A percentile compares a stretch with the other conserved stretches of the same genome.
phyloP scores from a whole-genome alignment of 164 flowering plant species.

The Brasenia schreberi region DNA sequence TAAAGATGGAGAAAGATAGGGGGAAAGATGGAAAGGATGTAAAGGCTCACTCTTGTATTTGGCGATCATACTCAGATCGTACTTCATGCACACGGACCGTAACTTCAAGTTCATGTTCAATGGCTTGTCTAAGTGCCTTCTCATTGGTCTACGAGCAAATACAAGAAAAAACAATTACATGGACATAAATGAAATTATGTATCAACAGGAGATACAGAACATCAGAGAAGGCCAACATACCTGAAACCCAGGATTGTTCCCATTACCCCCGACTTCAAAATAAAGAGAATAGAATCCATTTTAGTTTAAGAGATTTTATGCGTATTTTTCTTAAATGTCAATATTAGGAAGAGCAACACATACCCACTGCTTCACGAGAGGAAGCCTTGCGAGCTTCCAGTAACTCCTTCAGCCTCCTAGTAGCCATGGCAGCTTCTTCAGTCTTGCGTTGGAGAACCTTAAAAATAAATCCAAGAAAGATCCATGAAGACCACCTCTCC shows the following conservation, averaged over 20 bases:
- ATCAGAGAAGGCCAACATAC: slow-evolving; percentile 17
- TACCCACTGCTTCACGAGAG: slow-evolving; percentile 54
- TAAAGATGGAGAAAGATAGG: background rate
- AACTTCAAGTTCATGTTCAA: slow-evolving; percentile 96
- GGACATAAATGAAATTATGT: background rate
- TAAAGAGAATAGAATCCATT: background rate
- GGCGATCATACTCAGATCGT: slow-evolving; percentile 76
- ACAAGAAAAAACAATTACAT: background rate
- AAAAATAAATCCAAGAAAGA: slow-evolving; percentile 2
- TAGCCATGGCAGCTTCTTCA: slow-evolving; percentile 92
- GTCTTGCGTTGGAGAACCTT: slow-evolving; percentile 96
- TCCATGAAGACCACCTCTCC: background rate
- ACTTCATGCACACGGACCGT: slow-evolving; percentile 86
- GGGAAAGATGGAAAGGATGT: background rate
- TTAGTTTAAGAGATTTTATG: background rate
- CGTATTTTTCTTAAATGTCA: background rate
- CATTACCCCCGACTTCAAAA: slow-evolving; percentile 42
- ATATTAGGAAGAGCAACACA: background rate
- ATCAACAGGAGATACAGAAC: background rate
- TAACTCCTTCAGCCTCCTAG: slow-evolving; percentile 85
- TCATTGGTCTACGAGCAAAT: background rate
- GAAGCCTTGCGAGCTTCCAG: slow-evolving; percentile 75
- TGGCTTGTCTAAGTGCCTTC: slow-evolving; percentile 74
- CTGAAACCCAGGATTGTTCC: slow-evolving; percentile 63
- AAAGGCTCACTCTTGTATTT: slow-evolving; percentile 74